Base-by-base conservation (phyloP, 257 asterid genomes). In the Pogostemon cablin region DNA sequence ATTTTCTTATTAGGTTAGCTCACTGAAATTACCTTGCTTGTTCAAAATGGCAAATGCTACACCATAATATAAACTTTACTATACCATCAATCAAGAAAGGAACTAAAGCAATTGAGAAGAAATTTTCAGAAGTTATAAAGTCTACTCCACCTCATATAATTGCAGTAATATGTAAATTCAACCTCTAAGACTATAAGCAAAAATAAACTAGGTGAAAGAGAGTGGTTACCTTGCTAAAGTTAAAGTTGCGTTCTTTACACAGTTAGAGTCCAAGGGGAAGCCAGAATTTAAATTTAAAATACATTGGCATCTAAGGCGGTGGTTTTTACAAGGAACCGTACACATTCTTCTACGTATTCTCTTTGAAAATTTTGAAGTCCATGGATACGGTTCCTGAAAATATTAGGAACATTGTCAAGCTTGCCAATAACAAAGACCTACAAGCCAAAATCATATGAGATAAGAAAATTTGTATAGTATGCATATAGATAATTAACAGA, bases 191-290 rank as follows among this genome's bases (percentile, higher is more conserved):
- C 40, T 9, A 66, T 10, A 67, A 65, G 54, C 43, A 62, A 9
- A 50, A 32, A 46, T 5, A 59, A 61, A 74, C 41, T 53, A 65
- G 65, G 17, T 11, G 17, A 62, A 56, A 63, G 69, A 9, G 60
- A 70, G 35, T n/a, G 62, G 74, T 70, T 84, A 91, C 97, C 97
- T 87, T 71, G 87, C 84, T 77, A 89, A 72, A 60, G 81, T 75
- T 44, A 79, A 38, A 35, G 88, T 78, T 48, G 88, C 91, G 75
- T 77, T 80, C 90, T 95, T 91, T 74, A 85, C 74, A 68, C 7
- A 41, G 74, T 85, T 70, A 76, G 81, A 41, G 12, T 79, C 89
- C 70, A 84, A 48, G 67, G 88, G 75, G 8, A 84, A 80, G 76
- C 81, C 79, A 9, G 90, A 83, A 72, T 67, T 89, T 60, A 88